Evolutionary conservation across 768 basidiomycete species (phyloP).

Genomic region (Xerocomellus intermedius): DNA sequence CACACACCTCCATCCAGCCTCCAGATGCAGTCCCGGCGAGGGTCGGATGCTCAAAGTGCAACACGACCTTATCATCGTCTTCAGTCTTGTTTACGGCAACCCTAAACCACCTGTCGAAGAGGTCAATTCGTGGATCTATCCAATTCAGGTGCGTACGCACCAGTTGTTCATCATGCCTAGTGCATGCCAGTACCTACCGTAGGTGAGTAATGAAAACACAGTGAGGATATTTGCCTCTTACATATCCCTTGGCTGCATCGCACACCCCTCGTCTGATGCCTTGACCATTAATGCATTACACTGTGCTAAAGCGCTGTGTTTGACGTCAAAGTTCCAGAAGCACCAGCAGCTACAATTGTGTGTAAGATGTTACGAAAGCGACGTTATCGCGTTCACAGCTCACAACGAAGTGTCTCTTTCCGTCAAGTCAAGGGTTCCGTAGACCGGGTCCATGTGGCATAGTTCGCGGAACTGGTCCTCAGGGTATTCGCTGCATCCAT

Average conservation of each 20-base stretch:
- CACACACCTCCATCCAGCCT: constrained; percentile 58
- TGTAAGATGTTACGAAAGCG: neutral
- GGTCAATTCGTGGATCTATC: neutral
- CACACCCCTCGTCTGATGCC: constrained; percentile 53
- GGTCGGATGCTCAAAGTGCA: constrained; percentile 61
- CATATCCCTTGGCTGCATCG: constrained; percentile 54
- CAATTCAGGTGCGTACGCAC: constrained; percentile 3
- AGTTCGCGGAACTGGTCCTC: constrained; percentile 49
- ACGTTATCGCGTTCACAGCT: constrained; percentile 11
- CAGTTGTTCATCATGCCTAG: constrained; percentile 61
- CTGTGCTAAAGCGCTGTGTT: constrained; percentile 32
- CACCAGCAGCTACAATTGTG: constrained; percentile 47
- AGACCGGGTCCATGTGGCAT: constrained; percentile 38
- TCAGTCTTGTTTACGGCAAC: constrained; percentile 44
- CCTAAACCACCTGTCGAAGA: constrained; percentile 51
- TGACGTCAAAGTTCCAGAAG: constrained; percentile 49
- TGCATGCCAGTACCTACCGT: constrained; percentile 45
- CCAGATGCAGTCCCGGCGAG: constrained; percentile 44
- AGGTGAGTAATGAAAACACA: constrained; percentile 1
- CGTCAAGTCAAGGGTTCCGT: constrained; percentile 49
- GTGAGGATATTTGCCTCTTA: constrained; percentile 18
- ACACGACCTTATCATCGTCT: constrained; percentile 19
- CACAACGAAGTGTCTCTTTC: constrained; percentile 50
- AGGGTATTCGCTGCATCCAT: constrained; percentile 38
- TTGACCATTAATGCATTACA: constrained; percentile 46